A percentile compares a stretch with the other conserved stretches of the same genome.
These are phyloP conservation scores for Esteya vermicola DNA, from an alignment of 2,329 filamentous ascomycete genomes.

Conservation along the genomic window DNA sequence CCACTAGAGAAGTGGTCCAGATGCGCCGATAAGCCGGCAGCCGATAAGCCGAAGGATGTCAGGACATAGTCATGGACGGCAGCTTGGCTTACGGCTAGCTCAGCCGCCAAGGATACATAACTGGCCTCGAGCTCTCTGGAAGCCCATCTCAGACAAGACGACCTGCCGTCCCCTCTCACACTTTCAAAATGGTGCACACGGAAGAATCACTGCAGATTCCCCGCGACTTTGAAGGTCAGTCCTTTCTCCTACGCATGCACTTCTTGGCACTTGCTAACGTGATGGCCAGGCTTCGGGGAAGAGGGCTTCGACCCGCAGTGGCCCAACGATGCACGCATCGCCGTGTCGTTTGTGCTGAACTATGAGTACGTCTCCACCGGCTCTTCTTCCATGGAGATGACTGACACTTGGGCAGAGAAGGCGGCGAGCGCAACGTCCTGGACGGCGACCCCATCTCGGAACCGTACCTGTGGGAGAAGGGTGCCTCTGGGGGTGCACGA, in stretches of 20 bases:
- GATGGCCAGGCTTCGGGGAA: constrained; percentile 8
- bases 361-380: constrained; percentile 15
- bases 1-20: too few species aligned
- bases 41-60: too few species aligned
- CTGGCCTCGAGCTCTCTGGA: too few species aligned
- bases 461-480: constrained; percentile 10
- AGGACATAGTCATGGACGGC: too few species aligned
- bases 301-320: constrained; percentile 15
- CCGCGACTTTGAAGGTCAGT: constrained; percentile 14
- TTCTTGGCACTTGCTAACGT: neutral
- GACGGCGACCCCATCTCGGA: constrained; percentile 14
- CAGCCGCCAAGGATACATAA: too few species aligned
- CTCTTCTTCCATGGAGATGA: neutral
- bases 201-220: constrained; percentile 8
- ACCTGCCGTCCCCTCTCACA: too few species aligned
- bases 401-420: constrained; percentile 10
- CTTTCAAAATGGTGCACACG: constrained; percentile 7
- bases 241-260: too few species aligned
- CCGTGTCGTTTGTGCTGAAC: constrained; percentile 23
- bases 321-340: constrained; percentile 21
- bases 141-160: too few species aligned
- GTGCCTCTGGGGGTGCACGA: constrained; percentile 3
- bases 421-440: constrained; percentile 14
- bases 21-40: too few species aligned
- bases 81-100: too few species aligned